Evolutionary conservation across 495 filamentous ascomycete genomes (phyloP).

Genomic region (Tuber microsphaerosporum): DNA sequence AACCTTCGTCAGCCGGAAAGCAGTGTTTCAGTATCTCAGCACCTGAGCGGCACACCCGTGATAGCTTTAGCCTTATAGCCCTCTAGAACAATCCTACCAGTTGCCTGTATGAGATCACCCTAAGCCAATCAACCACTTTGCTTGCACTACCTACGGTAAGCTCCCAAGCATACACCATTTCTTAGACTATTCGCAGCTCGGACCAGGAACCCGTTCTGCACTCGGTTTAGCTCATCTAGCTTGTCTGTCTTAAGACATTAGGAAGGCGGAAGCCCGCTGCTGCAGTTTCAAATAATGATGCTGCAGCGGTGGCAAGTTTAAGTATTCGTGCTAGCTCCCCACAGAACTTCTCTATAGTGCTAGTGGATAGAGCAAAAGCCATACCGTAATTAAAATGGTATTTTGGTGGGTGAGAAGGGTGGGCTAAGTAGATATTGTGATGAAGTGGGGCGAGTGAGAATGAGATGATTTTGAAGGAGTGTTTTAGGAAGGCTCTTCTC

Average conservation of each 20-base stretch:
- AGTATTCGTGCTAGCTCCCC: neutral
- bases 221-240: neutral
- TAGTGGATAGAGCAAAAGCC: neutral
- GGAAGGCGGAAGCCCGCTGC: too few species aligned
- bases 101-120: neutral
- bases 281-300: too few species aligned
- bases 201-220: neutral
- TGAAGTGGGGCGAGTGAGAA: too few species aligned
- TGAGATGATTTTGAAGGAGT: neutral
- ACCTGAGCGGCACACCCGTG: neutral
- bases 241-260: too few species aligned
- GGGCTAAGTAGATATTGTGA: too few species aligned
- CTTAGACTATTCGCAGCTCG: neutral
- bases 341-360: neutral
- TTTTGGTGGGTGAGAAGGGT: too few species aligned
- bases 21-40: too few species aligned
- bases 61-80: neutral
- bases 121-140: neutral
- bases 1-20: too few species aligned
- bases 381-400: neutral
- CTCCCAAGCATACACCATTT: neutral
- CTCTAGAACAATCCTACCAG: neutral
- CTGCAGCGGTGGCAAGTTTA: neutral
- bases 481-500: neutral
- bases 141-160: neutral